Base-by-base conservation (phyloP, 1,284 basidiomycete species). In the Ustilago xerochloae region DNA sequence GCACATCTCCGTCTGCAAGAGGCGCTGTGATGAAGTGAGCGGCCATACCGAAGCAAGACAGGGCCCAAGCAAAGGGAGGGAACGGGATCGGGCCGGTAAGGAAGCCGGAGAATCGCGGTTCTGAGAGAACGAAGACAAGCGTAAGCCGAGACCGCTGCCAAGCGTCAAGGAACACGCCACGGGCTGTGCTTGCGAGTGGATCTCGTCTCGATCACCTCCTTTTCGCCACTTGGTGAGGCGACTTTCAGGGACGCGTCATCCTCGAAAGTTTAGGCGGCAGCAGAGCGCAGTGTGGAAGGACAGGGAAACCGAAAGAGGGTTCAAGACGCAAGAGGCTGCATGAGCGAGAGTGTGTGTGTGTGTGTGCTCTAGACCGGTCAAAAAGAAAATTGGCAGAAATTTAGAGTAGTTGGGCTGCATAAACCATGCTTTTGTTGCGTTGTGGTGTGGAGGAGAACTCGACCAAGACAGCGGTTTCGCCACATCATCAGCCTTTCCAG, bases 221-320 rank as follows among this genome's bases (percentile, higher is more conserved):
- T 10, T 39, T 6, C n/a, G 12, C 6, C 22, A 3, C 6, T 26
- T 13, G 10, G 6, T 24, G 41, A 15, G 20, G 41, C 41, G 41
- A 43, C 22, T 20, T 8, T 30, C 28, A 20, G 48, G 56, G 56
- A 59, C 57, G 49, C 57, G 57, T 59, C 57, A 52, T 59, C 57
- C 16, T 29, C 45, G 9, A 6, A 47, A 30, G 29, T 29, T 49
- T 38, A 51, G 33, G 52, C 26, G 26, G 22, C 39, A 29, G 51
- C n/a, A 39, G 8, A 35, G 32, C 32, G 16, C 9, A 35, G n/a
- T 6, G 38, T 43, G 26, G 57, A 59, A 59, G 15, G 20, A 30
- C 8, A 33, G 32, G 22, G 57, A 59, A 59, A 33, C 20, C 15
- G 18, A 59, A 51, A 59, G 57, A 59, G 57, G 30, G 26, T 29